phyloP scores from a whole-genome alignment of 805 yeast genomes.

The Myxozyma geophila region DNA sequence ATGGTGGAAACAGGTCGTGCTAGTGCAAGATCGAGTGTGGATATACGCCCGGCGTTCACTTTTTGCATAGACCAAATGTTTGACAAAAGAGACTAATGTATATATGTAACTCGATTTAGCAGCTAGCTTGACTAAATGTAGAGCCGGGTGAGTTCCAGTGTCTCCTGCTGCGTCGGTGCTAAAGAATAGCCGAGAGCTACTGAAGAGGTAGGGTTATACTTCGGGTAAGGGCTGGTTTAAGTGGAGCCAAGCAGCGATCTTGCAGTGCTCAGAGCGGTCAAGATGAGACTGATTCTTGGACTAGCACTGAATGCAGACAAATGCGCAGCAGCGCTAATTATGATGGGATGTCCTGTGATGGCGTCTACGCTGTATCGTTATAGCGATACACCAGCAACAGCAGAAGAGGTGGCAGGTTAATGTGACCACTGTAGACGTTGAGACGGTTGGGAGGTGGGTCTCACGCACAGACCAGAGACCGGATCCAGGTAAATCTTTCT shows the following conservation, averaged over 20 bases:
- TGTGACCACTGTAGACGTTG: no score
- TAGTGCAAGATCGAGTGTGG: slow-evolving; percentile 23
- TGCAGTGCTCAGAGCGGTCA: neutral
- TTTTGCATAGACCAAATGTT: neutral
- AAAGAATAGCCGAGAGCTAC: neutral
- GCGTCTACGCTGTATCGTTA: no score
- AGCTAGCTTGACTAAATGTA: neutral
- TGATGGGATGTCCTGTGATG: no score
- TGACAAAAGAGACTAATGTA: neutral
- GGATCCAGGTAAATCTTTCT: no score
- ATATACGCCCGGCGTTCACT: slow-evolving; percentile 20
- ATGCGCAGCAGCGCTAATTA: no score
- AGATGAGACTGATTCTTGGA: no score
- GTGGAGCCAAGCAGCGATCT: neutral
- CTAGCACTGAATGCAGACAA: no score
- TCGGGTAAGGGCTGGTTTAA: slow-evolving; percentile 15
- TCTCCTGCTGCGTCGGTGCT: neutral
- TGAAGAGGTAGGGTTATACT: neutral
- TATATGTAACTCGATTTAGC: neutral
- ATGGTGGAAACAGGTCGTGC: slow-evolving; percentile 28
- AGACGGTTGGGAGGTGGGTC: no score
- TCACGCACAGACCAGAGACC: no score
- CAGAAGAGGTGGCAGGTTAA: no score
- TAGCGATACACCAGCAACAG: no score
- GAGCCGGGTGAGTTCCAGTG: neutral